These are phyloP conservation scores for Penicillium sp. DNA, from an alignment of 2,329 filamentous ascomycete genomes.

Conservation along the genomic window DNA sequence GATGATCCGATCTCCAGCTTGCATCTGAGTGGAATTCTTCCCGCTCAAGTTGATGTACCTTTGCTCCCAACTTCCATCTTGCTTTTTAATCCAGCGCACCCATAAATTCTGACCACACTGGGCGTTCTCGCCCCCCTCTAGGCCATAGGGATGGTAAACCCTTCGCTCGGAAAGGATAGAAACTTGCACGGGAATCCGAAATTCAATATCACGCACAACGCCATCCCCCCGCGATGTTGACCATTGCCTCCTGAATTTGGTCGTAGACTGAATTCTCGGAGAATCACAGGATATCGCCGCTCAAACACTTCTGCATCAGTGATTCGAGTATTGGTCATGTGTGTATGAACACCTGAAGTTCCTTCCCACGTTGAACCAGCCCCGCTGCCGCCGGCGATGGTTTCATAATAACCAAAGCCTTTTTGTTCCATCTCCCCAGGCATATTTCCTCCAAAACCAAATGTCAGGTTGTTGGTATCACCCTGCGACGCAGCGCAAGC, in stretches of 20 bases:
- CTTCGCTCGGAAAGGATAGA: slow-evolving; percentile 72
- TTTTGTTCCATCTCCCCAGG: slow-evolving; percentile 17
- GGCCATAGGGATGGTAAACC: slow-evolving; percentile 72
- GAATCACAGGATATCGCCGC: slow-evolving; percentile 70
- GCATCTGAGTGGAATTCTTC: slow-evolving; percentile 35
- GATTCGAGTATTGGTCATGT: slow-evolving; percentile 85
- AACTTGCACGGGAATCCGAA: slow-evolving; percentile 72
- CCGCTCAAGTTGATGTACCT: slow-evolving; percentile 30
- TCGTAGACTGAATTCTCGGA: slow-evolving; percentile 68
- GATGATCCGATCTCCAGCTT: slow-evolving; percentile 39
- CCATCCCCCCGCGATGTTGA: slow-evolving; percentile 71
- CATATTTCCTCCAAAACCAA: slow-evolving; percentile 25
- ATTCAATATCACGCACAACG: slow-evolving; percentile 76
- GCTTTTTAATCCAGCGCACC: slow-evolving; percentile 49
- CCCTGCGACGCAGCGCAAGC: slow-evolving; percentile 75
- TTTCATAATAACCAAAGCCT: slow-evolving; percentile 76
- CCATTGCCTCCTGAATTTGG: slow-evolving; percentile 64
- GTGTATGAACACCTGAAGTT: slow-evolving; percentile 72
- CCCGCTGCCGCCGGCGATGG: slow-evolving; percentile 74
- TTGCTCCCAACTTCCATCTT: slow-evolving; percentile 21
- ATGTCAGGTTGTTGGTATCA: slow-evolving; percentile 66
- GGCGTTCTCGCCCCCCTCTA: slow-evolving; percentile 76
- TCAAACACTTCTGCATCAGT: slow-evolving; percentile 80
- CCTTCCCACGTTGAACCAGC: slow-evolving; percentile 73
- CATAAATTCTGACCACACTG: slow-evolving; percentile 78